Base-by-base conservation (phyloP, 2,329 filamentous ascomycete genomes). In the Ceratocystis huliohia region DNA sequence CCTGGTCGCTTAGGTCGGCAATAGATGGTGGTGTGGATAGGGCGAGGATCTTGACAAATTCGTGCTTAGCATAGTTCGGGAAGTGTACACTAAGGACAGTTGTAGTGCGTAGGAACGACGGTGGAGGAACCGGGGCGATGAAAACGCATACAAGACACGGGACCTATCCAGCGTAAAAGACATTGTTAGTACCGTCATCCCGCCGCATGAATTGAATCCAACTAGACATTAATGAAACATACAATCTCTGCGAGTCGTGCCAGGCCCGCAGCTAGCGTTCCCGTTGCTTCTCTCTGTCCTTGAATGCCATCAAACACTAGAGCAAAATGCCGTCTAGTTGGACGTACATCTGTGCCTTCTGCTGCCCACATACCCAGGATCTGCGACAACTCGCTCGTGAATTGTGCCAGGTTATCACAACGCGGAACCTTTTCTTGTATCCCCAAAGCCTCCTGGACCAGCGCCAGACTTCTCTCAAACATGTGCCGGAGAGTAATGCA, bases 271-370 rank as follows among this genome's bases (percentile, higher is more conserved):
- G 96, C 77, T 15, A 97, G 76, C 1, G 90, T 96, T 2, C 85
- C 81, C 5, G 88, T 84, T 5, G 88, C 85, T 72, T 97, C 93
- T 72, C 88, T 82, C 74, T 96, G 89, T 69, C 82, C 83, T 74
- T 97, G 93, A 67, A 97, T 87, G 10, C 85, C 89, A 77, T 97
- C 94, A 69, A 97, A 82, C 10, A 96, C 89, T 67, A 97, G 76
- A 7, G 93, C 85, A 71, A 96, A 91, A 48, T 75, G 74, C 6
- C 73, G 70, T 5, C 71, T 67, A 13, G 72, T 71, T 69, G 80
- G 79, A 63, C 80, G 76, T 2, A 48, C 64, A 46, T 65, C 66
- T 1, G 37, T 59, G n/a, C 50, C 66, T 41, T 65, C 63, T 3
- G 37, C 48, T 2, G 44, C n/a, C 66, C 66, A 68, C 41, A 48